Percentiles rank a stretch among this genome's conserved stretches.
These are phyloP conservation scores for Solanum pinnatisectum DNA, from an alignment of 257 asterid genomes.

Conservation along the genomic window DNA sequence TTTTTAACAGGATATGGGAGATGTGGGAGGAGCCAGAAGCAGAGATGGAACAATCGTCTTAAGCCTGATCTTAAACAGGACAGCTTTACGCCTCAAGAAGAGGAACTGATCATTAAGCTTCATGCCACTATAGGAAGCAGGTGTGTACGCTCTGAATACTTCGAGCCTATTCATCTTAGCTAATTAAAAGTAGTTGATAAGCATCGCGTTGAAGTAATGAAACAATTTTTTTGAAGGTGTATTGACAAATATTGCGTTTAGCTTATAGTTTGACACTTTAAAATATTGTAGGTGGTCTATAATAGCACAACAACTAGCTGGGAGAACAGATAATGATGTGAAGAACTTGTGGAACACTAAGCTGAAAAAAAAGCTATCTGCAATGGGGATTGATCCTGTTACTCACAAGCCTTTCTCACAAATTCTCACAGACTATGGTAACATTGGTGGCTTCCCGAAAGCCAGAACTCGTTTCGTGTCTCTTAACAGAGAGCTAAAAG, in stretches of 20 bases:
- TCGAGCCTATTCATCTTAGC: background rate
- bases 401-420: constrained; percentile 92
- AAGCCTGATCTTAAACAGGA: constrained; percentile 30
- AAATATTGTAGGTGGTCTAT: constrained; percentile 55
- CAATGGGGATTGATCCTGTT: constrained; percentile 90
- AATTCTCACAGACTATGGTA: constrained; percentile 77
- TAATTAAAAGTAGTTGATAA: background rate
- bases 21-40: constrained; percentile 46
- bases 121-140: constrained; percentile 90
- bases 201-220: background rate
- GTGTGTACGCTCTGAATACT: constrained; percentile 6
- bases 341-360: constrained; percentile 75
- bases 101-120: constrained; percentile 72
- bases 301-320: constrained; percentile 80
- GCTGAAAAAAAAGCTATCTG: constrained; percentile 69
- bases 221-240: background rate
- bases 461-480: constrained; percentile 30
- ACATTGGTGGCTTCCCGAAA: constrained; percentile 63
- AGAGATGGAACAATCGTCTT: constrained; percentile 24
- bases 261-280: background rate
- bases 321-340: constrained; percentile 65
- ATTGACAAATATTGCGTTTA: background rate
- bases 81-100: constrained; percentile 74
- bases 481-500: constrained; percentile 37
- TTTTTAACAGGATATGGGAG: constrained; percentile 35